Evolutionary conservation across 2,329 filamentous ascomycete species (phyloP).

Genomic region (Scedosporium boydii): DNA sequence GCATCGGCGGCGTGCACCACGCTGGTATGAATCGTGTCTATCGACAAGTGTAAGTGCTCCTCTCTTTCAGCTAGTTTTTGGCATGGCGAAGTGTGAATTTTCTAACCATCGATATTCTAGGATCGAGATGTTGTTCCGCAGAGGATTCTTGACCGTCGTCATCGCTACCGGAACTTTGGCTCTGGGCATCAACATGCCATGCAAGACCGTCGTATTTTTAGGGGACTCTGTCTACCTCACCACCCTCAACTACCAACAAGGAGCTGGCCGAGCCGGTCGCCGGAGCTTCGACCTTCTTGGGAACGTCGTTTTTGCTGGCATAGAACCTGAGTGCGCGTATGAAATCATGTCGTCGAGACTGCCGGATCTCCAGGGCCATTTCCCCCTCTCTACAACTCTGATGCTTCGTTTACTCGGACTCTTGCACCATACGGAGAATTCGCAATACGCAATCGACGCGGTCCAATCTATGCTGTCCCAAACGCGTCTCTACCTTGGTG

Average conservation of each 20-base stretch:
- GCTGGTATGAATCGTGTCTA: conserved; percentile 72
- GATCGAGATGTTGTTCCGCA: conserved; percentile 66
- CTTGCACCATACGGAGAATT: conserved; percentile 54
- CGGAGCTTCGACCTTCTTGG: conserved; percentile 73
- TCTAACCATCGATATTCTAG: conserved; percentile 15
- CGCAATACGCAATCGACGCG: conserved; percentile 49
- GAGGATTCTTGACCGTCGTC: conserved; percentile 60
- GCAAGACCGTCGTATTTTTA: conserved; percentile 69
- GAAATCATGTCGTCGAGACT: conserved; percentile 64
- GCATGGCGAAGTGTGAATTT: not conserved
- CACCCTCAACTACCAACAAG: conserved; percentile 67
- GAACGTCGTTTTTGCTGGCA: conserved; percentile 68
- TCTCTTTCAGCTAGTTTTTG: not conserved
- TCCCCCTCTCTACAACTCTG: conserved; percentile 63
- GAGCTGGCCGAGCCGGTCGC: conserved; percentile 64
- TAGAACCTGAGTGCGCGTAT: conserved; percentile 50
- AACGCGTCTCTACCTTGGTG: conserved; percentile 60
- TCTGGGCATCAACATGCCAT: conserved; percentile 76
- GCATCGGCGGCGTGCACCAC: conserved; percentile 70
- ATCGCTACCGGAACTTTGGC: conserved; percentile 69
- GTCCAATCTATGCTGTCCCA: conserved; percentile 62
- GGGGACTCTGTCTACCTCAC: conserved; percentile 67
- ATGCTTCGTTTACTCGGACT: conserved; percentile 60
- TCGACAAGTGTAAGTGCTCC: conserved; percentile 45
- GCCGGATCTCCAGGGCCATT: conserved; percentile 67